A percentile compares a stretch with the other conserved stretches of the same genome.
Evolutionary conservation across 495 filamentous ascomycete genomes (phyloP).

Genomic region (Xylaria curta): DNA sequence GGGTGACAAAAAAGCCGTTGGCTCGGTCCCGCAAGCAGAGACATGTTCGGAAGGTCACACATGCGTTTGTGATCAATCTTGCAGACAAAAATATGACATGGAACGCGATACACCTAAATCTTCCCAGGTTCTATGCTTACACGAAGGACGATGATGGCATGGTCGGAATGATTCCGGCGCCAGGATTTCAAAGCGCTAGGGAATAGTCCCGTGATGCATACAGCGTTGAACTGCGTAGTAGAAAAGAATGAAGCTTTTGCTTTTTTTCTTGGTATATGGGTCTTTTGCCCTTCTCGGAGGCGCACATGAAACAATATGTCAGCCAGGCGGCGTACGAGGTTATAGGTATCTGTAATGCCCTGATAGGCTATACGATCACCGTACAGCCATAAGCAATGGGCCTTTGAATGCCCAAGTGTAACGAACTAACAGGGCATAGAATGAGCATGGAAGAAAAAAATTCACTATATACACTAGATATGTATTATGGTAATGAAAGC

Average conservation of each 20-base stretch:
- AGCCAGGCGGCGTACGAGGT: not conserved
- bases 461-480: not conserved
- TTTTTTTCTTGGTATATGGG: not conserved
- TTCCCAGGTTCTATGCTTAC: not conserved
- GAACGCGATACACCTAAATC: not conserved
- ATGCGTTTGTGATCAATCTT: constrained; percentile 22
- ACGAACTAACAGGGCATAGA: not conserved
- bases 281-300: not conserved
- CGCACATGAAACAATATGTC: constrained; percentile 11
- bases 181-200: not conserved
- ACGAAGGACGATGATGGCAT: not conserved
- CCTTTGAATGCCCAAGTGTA: not conserved
- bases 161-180: constrained; percentile 9
- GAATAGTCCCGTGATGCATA: not conserved
- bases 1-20: not conserved
- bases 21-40: constrained; percentile 21
- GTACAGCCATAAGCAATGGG: not conserved
- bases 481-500: not conserved
- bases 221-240: not conserved
- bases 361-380: not conserved
- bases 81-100: not conserved
- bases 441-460: not conserved
- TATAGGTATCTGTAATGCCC: not conserved
- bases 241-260: not conserved
- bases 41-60: constrained; percentile 1